phyloP scores from a whole-genome alignment of 1,284 basidiomycete genomes.

The Tylopilus sp. region DNA sequence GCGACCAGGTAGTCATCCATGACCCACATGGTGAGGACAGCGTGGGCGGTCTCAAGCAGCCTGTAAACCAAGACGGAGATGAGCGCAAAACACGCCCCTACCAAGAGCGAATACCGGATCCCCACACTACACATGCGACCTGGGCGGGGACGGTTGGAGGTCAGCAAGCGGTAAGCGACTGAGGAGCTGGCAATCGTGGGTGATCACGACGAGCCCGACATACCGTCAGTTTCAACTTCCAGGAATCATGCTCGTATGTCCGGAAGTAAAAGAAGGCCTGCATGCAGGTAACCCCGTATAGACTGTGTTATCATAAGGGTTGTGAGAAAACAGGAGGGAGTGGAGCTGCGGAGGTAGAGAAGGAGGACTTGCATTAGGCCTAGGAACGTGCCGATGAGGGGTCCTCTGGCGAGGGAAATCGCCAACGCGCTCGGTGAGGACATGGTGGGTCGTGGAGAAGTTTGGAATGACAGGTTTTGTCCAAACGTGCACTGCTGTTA shows the following conservation, averaged over 20 bases:
- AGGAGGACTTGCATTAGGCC: constrained; percentile 21
- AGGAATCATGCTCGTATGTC: constrained; percentile 22
- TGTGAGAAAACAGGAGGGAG: constrained; percentile 4
- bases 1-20: constrained; percentile 26
- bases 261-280: constrained; percentile 31
- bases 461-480: no score
- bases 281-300: constrained; percentile 31
- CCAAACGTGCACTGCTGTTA: neutral
- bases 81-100: no score
- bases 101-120: neutral
- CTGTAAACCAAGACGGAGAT: constrained; percentile 5
- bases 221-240: constrained; percentile 25
- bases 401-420: constrained; percentile 21
- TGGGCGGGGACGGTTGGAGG: neutral
- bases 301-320: constrained; percentile 4
- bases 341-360: neutral
- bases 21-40: constrained; percentile 22
- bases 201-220: constrained; percentile 2
- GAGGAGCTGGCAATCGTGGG: no score
- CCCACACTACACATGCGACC: constrained; percentile 26
- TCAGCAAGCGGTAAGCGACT: no score
- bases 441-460: constrained; percentile 6
- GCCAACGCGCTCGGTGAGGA: constrained; percentile 5
- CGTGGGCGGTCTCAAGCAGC: constrained; percentile 24
- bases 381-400: constrained; percentile 29